These are phyloP conservation scores for Petasospora rhodanensis DNA, from an alignment of 1,139 yeast genomes.

Conservation along the genomic window DNA sequence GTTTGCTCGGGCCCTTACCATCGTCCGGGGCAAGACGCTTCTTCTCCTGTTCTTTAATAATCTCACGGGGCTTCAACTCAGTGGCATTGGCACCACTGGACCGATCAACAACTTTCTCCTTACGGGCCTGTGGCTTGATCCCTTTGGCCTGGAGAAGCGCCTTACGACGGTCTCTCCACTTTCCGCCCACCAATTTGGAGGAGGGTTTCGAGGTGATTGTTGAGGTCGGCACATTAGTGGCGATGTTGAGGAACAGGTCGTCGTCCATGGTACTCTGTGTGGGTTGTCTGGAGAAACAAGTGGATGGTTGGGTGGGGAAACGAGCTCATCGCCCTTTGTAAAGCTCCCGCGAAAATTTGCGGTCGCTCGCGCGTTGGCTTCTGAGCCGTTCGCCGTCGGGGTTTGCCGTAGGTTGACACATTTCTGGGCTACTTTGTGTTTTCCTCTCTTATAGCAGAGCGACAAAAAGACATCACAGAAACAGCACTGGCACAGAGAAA, in stretches of 20 bases:
- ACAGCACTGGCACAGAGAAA: too few relatives aligned
- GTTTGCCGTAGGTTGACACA: too few relatives aligned
- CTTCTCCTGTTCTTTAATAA: conserved; percentile 10
- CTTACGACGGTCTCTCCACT: conserved; percentile 75
- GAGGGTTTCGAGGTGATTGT: conserved; percentile 11
- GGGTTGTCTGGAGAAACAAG: not conserved
- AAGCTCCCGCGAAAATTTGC: too few relatives aligned
- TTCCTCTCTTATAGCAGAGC: too few relatives aligned
- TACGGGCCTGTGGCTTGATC: conserved; percentile 23
- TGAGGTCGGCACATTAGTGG: conserved; percentile 29
- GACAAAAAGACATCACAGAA: too few relatives aligned
- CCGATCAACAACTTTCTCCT: conserved; percentile 1
- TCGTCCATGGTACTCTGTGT: conserved; percentile 39
- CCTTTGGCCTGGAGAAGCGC: conserved; percentile 39
- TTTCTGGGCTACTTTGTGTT: too few relatives aligned
- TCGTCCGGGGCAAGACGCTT: conserved; percentile 18
- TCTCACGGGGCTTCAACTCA: conserved; percentile 6
- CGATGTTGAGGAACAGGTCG: conserved; percentile 64
- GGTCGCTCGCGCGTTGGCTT: too few relatives aligned
- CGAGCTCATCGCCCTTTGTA: not conserved
- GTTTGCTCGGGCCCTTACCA: conserved; percentile 28
- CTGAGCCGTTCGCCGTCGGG: too few relatives aligned
- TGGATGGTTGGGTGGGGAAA: not conserved
- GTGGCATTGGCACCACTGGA: conserved; percentile 8
- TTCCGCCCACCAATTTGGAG: conserved; percentile 58